Conservation (phyloP, 306 rosid species). For the Hippophae gyantsensis region DNA sequence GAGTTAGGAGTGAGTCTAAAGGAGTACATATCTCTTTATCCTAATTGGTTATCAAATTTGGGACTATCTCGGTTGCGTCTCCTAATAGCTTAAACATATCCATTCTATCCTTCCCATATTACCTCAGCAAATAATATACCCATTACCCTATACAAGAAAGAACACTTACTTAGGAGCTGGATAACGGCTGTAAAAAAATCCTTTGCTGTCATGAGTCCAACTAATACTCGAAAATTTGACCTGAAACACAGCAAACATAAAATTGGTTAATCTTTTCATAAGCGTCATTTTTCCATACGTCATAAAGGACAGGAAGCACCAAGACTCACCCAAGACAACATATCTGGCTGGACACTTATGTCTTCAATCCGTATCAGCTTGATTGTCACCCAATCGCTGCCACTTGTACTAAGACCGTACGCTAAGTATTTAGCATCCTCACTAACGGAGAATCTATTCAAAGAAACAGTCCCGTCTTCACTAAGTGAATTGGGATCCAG, state of each 20-base stretch:
- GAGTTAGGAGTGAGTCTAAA: too few species aligned
- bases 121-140: background rate
- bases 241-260: constrained; percentile 37
- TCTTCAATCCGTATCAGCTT: constrained; percentile 55
- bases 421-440: constrained; percentile 70
- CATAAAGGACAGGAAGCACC: background rate
- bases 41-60: too few species aligned
- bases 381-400: constrained; percentile 85
- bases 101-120: background rate
- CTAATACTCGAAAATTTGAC: constrained; percentile 69
- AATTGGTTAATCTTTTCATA: background rate
- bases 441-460: constrained; percentile 41
- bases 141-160: background rate
- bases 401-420: constrained; percentile 78
- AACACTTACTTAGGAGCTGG: constrained; percentile 78
- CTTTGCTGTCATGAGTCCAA: constrained; percentile 87
- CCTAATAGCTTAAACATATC: background rate
- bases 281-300: background rate
- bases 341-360: constrained; percentile 38
- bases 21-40: too few species aligned
- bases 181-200: constrained; percentile 84
- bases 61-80: background rate
- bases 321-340: constrained; percentile 73
- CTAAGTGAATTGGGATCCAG: constrained; percentile 80
- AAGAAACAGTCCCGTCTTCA: constrained; percentile 69